Evolutionary conservation across 1,284 basidiomycete genomes (phyloP).

Genomic region (Marasmius sp.): DNA sequence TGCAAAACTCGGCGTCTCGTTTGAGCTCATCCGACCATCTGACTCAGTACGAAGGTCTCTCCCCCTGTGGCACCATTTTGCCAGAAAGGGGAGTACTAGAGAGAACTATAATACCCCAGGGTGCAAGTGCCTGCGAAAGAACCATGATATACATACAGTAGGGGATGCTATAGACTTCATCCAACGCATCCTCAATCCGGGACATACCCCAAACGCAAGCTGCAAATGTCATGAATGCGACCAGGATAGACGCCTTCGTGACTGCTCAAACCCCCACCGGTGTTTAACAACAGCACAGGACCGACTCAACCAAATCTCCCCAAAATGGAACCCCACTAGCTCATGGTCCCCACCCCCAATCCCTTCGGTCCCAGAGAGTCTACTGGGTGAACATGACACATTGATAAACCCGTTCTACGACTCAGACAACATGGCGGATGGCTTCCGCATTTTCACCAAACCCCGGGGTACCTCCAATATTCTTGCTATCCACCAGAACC

Average conservation of each 20-base stretch:
- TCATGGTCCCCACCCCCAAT: background rate
- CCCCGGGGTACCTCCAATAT: too few species aligned
- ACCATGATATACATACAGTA: background rate
- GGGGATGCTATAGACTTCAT: background rate
- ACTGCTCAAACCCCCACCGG: background rate
- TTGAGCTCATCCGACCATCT: too few species aligned
- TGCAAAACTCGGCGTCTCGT: too few species aligned
- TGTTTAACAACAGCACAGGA: background rate
- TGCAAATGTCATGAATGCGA: background rate
- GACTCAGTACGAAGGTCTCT: slow-evolving; percentile 3
- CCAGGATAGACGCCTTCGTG: background rate
- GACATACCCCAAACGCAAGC: background rate
- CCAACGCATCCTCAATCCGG: background rate
- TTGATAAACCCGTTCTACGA: background rate
- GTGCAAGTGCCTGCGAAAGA: slow-evolving; percentile 5
- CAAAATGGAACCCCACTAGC: background rate
- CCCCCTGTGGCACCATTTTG: slow-evolving; percentile 25
- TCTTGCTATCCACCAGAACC: background rate
- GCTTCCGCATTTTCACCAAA: slow-evolving; percentile 11
- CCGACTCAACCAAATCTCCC: background rate
- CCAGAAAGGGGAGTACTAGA: background rate
- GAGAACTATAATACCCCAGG: background rate
- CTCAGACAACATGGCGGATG: background rate
- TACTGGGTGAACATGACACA: background rate
- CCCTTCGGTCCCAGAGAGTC: background rate